These are phyloP conservation scores for Aspergillus clavatus DNA, from an alignment of 2,329 filamentous ascomycete species.

Conservation along the genomic window DNA sequence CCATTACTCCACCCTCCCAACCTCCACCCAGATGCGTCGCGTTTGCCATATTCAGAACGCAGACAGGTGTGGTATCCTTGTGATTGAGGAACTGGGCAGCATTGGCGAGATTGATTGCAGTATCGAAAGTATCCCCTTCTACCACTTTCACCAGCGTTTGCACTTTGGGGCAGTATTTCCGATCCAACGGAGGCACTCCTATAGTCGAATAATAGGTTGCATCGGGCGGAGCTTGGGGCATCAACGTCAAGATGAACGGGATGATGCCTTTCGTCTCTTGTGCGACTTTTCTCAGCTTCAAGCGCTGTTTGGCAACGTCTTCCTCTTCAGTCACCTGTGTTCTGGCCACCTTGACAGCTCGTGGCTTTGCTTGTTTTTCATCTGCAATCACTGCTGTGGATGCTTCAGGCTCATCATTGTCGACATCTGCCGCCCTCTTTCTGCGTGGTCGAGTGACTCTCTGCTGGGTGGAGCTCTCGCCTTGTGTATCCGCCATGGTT, in stretches of 20 bases:
- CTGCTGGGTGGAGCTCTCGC: background rate
- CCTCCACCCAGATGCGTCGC: slow-evolving; percentile 56
- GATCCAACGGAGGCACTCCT: slow-evolving; percentile 38
- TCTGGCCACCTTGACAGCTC: background rate
- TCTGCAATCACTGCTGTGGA: too few species aligned
- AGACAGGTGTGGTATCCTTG: slow-evolving; percentile 42
- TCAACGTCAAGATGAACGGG: slow-evolving; percentile 43
- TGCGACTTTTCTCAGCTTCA: slow-evolving; percentile 40
- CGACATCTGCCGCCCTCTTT: too few species aligned
- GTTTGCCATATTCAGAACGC: slow-evolving; percentile 64
- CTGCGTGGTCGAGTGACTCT: too few species aligned
- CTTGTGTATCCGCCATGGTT: background rate
- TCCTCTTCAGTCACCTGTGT: background rate
- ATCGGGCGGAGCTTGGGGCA: slow-evolving; percentile 39
- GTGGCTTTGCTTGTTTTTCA: too few species aligned
- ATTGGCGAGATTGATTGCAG: slow-evolving; percentile 43
- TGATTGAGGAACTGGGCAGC: slow-evolving; percentile 16
- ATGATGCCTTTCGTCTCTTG: slow-evolving; percentile 47
- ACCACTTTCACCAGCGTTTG: slow-evolving; percentile 46
- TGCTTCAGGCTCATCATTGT: too few species aligned
- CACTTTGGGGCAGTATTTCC: slow-evolving; percentile 41
- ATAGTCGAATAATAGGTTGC: slow-evolving; percentile 38
- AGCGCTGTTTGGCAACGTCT: slow-evolving; percentile 6
- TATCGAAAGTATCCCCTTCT: slow-evolving; percentile 56
- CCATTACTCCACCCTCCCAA: slow-evolving; percentile 57